These are phyloP conservation scores for Ogataea paraovalis DNA, from an alignment of 805 yeast genomes.

Conservation along the genomic window DNA sequence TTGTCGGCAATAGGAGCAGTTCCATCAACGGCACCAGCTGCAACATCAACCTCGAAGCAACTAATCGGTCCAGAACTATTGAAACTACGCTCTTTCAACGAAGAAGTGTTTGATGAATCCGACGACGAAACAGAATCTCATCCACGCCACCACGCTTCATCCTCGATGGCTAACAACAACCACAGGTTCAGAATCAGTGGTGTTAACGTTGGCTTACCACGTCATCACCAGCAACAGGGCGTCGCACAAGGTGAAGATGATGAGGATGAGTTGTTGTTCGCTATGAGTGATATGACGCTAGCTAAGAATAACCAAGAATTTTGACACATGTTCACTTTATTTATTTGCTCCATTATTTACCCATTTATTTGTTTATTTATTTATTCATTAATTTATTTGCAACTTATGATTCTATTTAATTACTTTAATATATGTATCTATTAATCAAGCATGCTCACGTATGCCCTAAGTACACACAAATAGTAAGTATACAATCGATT, in stretches of 20 bases:
- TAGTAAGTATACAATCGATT: neutral
- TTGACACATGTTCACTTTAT: neutral
- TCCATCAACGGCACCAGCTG: constrained; percentile 9
- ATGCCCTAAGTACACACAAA: too few relatives aligned
- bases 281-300: constrained; percentile 68
- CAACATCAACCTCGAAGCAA: neutral
- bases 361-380: neutral
- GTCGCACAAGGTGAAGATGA: constrained; percentile 40
- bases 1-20: neutral
- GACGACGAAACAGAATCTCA: constrained; percentile 31
- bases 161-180: neutral
- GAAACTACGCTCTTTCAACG: constrained; percentile 29
- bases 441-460: neutral
- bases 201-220: neutral
- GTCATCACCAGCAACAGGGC: constrained; percentile 2
- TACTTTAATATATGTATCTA: neutral
- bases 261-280: constrained; percentile 63
- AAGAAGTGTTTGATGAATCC: constrained; percentile 31
- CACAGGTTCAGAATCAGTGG: constrained; percentile 3
- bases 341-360: neutral
- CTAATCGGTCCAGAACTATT: constrained; percentile 24
- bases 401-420: neutral
- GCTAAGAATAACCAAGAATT: constrained; percentile 26
- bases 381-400: neutral
- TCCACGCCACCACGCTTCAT: constrained; percentile 1